Evolutionary conservation across 805 yeast species (phyloP).

Genomic region (Grigorovia transvaalensis): DNA sequence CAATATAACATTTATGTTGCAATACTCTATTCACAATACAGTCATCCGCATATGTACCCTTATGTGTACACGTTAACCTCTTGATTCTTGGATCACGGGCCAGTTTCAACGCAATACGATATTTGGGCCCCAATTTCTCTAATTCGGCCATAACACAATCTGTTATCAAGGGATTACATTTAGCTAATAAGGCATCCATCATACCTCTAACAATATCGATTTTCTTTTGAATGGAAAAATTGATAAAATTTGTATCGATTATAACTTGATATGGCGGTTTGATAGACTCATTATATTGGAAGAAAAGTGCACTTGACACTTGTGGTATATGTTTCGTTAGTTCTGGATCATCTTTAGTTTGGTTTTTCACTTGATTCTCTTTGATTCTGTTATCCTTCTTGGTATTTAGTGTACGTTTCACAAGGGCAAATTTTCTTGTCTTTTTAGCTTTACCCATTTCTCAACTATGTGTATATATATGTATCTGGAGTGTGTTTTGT

Average conservation of each 20-base stretch:
- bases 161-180: constrained; percentile 89
- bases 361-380: constrained; percentile 31
- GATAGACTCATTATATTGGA: constrained; percentile 86
- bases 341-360: constrained; percentile 59
- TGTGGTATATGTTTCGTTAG: constrained; percentile 72
- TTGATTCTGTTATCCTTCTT: constrained; percentile 57
- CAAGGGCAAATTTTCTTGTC: constrained; percentile 92
- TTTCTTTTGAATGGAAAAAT: constrained; percentile 92
- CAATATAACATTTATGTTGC: constrained; percentile 94
- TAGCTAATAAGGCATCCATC: constrained; percentile 92
- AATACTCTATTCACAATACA: constrained; percentile 86
- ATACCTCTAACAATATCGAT: constrained; percentile 90
- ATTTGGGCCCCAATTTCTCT: constrained; percentile 91
- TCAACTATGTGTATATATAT: not conserved
- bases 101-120: constrained; percentile 80
- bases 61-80: constrained; percentile 80
- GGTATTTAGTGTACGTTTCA: constrained; percentile 65
- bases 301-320: constrained; percentile 89
- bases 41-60: constrained; percentile 97
- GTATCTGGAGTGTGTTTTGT: no score
- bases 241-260: constrained; percentile 93
- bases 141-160: constrained; percentile 98
- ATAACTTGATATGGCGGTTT: constrained; percentile 97
- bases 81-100: constrained; percentile 91
- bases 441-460: constrained; percentile 95